Percentiles rank a stretch among this genome's conserved stretches.
phyloP scores from a whole-genome alignment of 129 eudicot species.

The Heracleum sosnowskyi region DNA sequence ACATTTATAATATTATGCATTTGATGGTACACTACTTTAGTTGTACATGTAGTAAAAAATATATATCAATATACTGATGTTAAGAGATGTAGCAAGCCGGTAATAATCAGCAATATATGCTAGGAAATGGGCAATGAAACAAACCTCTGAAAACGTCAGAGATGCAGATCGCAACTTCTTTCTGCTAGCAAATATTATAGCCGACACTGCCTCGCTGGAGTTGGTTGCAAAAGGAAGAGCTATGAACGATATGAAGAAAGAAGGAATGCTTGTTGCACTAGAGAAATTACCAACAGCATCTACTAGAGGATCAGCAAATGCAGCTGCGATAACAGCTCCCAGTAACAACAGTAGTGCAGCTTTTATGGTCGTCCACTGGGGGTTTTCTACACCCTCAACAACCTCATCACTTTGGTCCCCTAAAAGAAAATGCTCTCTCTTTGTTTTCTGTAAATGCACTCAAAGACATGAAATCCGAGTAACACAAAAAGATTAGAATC shows the following conservation, averaged over 20 bases:
- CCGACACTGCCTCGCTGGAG: conserved; percentile 95
- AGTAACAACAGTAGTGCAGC: conserved; percentile 51
- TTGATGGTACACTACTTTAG: not conserved
- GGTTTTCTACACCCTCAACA: conserved; percentile 41
- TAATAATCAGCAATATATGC: not conserved
- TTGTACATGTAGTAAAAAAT: not conserved
- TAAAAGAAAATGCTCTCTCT: conserved; percentile 33
- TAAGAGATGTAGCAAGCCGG: not conserved
- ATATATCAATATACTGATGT: not conserved
- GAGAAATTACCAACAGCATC: conserved; percentile 82
- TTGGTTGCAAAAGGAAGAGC: conserved; percentile 86
- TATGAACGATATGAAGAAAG: conserved; percentile 89
- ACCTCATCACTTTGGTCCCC: conserved; percentile 43
- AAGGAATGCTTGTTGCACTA: conserved; percentile 72
- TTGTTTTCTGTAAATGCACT: conserved; percentile 34
- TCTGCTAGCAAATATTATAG: conserved; percentile 73
- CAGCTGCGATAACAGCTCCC: conserved; percentile 80
- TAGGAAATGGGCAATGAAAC: conserved; percentile 5
- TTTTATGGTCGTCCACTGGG: conserved; percentile 47
- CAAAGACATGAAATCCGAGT: conserved; percentile 2
- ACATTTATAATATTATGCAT: not conserved
- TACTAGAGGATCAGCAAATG: conserved; percentile 89
- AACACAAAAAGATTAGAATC: not conserved
- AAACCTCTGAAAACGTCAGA: conserved; percentile 89
- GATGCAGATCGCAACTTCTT: conserved; percentile 84